A percentile compares a stretch with the other conserved stretches of the same genome.
Evolutionary conservation across 208 protist genomes (phyloP).

Genomic region (Crithidia bombi): DNA sequence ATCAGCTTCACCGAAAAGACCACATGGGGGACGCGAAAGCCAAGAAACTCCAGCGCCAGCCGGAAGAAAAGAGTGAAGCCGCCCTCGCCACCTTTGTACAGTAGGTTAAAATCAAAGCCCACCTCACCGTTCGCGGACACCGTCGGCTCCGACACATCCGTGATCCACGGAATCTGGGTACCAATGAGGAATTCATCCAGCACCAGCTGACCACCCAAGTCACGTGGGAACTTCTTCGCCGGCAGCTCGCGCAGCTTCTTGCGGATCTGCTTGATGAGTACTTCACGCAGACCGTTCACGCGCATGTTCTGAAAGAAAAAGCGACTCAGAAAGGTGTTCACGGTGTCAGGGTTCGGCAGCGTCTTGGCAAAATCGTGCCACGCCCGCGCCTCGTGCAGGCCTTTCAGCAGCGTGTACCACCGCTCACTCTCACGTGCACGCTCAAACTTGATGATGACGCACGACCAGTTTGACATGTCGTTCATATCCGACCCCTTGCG

Average conservation of each 20-base stretch:
- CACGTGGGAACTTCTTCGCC: conserved; percentile 76
- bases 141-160: conserved; percentile 61
- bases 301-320: conserved; percentile 86
- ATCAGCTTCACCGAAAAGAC: conserved; percentile 69
- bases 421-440: conserved; percentile 68
- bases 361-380: conserved; percentile 70
- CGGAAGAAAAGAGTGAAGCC: conserved; percentile 73
- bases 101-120: conserved; percentile 81
- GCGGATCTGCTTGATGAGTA: conserved; percentile 56
- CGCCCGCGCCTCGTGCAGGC: conserved; percentile 48
- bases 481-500: background rate
- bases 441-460: conserved; percentile 65
- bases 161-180: conserved; percentile 72
- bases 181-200: conserved; percentile 81
- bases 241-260: conserved; percentile 70
- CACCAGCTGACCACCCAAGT: conserved; percentile 68
- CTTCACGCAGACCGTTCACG: conserved; percentile 44
- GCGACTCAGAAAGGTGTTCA: conserved; percentile 76
- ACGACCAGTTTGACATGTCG: conserved; percentile 44
- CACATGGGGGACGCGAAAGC: conserved; percentile 78
- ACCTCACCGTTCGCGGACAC: conserved; percentile 77
- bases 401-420: conserved; percentile 63
- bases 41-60: conserved; percentile 70
- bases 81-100: conserved; percentile 73
- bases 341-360: conserved; percentile 63